Base-by-base conservation (phyloP, 225 moss, liverwort and hornwort species). In the Rhytidiadelphus loreus region DNA sequence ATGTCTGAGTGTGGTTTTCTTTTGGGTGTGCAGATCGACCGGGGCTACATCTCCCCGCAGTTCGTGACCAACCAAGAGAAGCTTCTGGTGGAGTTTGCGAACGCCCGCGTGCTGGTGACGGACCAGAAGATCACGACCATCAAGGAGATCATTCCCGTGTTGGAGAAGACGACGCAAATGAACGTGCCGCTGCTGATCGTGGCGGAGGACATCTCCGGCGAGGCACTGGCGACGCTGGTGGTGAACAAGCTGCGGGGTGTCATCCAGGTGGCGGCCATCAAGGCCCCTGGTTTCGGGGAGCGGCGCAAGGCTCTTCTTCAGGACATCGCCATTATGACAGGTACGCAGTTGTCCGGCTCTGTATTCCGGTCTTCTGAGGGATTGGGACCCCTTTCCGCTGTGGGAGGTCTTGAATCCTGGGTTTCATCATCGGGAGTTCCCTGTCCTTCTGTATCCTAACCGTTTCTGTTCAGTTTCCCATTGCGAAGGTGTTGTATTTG, bases 301-400 rank as follows among this genome's bases (percentile, higher is more conserved):
- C 95, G 98, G 41, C 94, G 98, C 33, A 98, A 98, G 90, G 98
- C 98, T n/a, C 94, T 98, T 41, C 95, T 98, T 5, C 98, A 98
- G 90, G 98, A 98, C 88, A 96, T 98, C 35, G 97, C 98, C 62
- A 98, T 98, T 53, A 82, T 97, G 7, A 98, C 98, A 28, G 94
- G 94, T 94, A 10, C 28, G 62, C 22, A 2, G 18, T 50, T 56
- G 11, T 68, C 6, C 7, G 29, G 2, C 50, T 33, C 17, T 48
- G 63, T 35, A 48, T 64, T 64, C 21, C 50, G 65, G 23, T 64
- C 3, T 2, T 50, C 12, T 24, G 63, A 33, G 37, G 37, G 64
- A 16, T 33, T 24, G 50, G 50, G 50, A 16, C 32, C 44, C 4
- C 21, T 14, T 44, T 30, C 7, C 22, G 44, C 33, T 44, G 61